These are phyloP conservation scores for Endothia cerciana DNA, from an alignment of 2,329 filamentous ascomycete genomes.

Conservation along the genomic window DNA sequence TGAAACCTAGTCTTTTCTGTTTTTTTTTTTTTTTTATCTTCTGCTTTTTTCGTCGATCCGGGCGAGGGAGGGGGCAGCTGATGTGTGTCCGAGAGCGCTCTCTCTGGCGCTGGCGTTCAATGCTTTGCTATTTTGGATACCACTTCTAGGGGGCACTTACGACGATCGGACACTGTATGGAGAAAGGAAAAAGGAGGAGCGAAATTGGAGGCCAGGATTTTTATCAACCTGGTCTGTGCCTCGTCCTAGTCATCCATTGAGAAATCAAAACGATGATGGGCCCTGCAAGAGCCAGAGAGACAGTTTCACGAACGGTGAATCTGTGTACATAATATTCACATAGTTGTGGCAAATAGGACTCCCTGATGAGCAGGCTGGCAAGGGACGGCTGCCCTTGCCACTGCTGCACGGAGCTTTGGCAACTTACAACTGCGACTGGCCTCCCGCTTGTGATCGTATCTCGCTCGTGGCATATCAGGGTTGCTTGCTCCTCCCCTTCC, in stretches of 20 bases:
- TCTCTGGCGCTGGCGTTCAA: conserved; percentile 25
- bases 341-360: conserved; percentile 21
- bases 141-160: conserved; percentile 27
- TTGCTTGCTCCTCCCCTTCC: background rate
- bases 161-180: conserved; percentile 27
- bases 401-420: conserved; percentile 17
- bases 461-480: background rate
- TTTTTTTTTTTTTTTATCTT: background rate
- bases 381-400: conserved; percentile 9
- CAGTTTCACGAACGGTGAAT: conserved; percentile 9
- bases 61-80: conserved; percentile 14
- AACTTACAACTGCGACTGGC: background rate
- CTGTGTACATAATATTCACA: conserved; percentile 27
- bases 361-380: conserved; percentile 19
- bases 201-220: conserved; percentile 19
- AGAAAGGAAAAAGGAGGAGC: conserved; percentile 15
- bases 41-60: background rate
- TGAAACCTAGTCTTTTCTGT: conserved; percentile 22
- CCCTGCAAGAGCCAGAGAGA: conserved; percentile 15
- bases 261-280: background rate
- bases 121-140: conserved; percentile 30
- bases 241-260: conserved; percentile 19
- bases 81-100: conserved; percentile 27
- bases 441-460: background rate
- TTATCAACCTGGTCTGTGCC: conserved; percentile 11